Conservation (phyloP, 202 grass and related monocot genomes). For the Cymbopogon flexuosus region DNA sequence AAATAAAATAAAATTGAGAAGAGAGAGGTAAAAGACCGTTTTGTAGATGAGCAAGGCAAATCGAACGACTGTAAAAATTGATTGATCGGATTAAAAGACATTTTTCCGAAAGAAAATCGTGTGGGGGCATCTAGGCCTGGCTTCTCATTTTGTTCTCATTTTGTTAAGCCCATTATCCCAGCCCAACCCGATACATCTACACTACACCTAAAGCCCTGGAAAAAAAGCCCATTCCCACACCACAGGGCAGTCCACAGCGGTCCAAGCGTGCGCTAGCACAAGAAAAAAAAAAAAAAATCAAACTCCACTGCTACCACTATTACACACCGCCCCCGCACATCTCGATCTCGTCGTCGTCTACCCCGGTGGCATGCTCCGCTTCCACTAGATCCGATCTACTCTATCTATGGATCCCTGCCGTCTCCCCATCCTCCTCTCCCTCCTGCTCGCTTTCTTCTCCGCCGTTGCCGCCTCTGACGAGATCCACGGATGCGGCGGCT, state of each 20-base stretch:
- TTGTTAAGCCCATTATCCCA: not conserved
- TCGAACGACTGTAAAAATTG: not conserved
- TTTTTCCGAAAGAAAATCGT: not conserved
- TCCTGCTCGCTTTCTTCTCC: slow-evolving; percentile 10
- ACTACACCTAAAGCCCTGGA: no score
- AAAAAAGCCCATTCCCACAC: not conserved
- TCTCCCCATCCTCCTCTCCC: slow-evolving; percentile 22
- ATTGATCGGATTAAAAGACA: not conserved
- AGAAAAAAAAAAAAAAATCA: not conserved
- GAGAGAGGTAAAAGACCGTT: no score
- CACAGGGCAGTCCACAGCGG: not conserved
- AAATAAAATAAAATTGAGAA: no score
- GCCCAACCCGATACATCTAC: not conserved
- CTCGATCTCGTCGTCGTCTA: slow-evolving; percentile 42
- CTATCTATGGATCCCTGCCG: slow-evolving; percentile 36
- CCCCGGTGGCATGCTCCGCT: slow-evolving; percentile 28
- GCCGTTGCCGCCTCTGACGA: slow-evolving; percentile 42
- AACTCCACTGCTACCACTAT: not conserved
- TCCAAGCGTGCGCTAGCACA: not conserved
- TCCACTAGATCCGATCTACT: slow-evolving; percentile 50
- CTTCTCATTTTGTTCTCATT: not conserved
- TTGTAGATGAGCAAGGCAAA: not conserved
- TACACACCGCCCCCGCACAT: slow-evolving; percentile 1
- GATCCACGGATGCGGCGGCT: slow-evolving; percentile 91
- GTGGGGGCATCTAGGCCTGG: not conserved